Evolutionary conservation across 116 monocot genomes (phyloP).

Genomic region (Dioscorea cayenensis): DNA sequence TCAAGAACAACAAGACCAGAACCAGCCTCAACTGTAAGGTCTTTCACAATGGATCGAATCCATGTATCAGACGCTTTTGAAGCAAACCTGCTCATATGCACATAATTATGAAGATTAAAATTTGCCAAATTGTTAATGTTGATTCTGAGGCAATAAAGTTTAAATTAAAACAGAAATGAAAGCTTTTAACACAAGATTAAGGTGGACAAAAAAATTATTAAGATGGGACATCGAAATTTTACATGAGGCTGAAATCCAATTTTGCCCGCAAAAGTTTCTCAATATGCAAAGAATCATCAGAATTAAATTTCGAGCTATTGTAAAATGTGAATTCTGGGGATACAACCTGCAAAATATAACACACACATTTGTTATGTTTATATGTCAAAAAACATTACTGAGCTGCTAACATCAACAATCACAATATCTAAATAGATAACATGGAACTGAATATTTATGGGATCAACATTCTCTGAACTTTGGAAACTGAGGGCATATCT

Average conservation of each 20-base stretch:
- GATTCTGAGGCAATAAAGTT: too few species aligned
- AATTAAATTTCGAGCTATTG: constrained; percentile 63
- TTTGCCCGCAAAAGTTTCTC: constrained; percentile 95
- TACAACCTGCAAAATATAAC: constrained; percentile 44
- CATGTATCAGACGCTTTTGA: constrained; percentile 79
- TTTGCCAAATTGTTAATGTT: neutral
- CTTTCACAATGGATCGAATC: constrained; percentile 76
- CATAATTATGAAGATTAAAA: neutral
- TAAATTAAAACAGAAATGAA: too few species aligned
- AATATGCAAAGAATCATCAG: constrained; percentile 60
- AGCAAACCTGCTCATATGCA: constrained; percentile 55
- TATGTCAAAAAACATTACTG: neutral
- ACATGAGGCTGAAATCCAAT: constrained; percentile 96
- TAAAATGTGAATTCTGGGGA: constrained; percentile 97
- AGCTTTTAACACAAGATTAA: too few species aligned
- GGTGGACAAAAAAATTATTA: too few species aligned
- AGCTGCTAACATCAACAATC: too few species aligned
- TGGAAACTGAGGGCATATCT: too few species aligned
- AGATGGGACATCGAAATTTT: constrained; percentile 9
- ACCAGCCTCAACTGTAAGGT: constrained; percentile 88
- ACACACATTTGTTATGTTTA: neutral
- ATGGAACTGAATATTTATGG: too few species aligned
- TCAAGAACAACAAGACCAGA: constrained; percentile 92
- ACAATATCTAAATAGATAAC: too few species aligned
- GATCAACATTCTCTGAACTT: too few species aligned